Evolutionary conservation across 1,284 basidiomycete species (phyloP).

Genomic region (Apiotrichum akiyoshidainum): DNA sequence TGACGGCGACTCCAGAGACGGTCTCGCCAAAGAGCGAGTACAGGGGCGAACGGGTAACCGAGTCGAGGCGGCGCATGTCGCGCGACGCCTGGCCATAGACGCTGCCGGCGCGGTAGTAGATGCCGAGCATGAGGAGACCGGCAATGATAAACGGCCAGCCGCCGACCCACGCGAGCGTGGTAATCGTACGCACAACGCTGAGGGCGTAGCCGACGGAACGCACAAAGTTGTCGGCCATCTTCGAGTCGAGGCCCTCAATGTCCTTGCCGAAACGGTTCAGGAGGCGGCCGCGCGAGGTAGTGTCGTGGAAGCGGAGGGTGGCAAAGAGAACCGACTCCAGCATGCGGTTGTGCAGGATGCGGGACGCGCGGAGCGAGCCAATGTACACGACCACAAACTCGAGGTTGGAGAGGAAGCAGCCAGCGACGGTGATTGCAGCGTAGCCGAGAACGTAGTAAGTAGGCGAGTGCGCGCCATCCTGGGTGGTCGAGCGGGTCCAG

Average conservation of each 20-base stretch:
- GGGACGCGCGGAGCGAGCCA: conserved; percentile 68
- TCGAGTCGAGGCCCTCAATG: conserved; percentile 86
- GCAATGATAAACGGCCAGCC: conserved; percentile 69
- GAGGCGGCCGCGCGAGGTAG: conserved; percentile 76
- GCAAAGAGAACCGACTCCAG: conserved; percentile 84
- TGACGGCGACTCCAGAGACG: conserved; percentile 73
- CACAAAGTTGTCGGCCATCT: conserved; percentile 73
- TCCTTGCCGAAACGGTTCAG: conserved; percentile 91
- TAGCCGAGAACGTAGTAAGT: conserved; percentile 76
- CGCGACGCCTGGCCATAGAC: conserved; percentile 82
- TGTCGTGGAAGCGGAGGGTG: conserved; percentile 90
- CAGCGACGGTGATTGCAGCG: conserved; percentile 53
- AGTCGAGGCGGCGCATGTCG: conserved; percentile 84
- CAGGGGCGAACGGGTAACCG: conserved; percentile 81
- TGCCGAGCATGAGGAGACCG: conserved; percentile 58
- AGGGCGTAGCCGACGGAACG: conserved; percentile 60
- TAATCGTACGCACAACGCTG: conserved; percentile 44
- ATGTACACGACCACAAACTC: conserved; percentile 52
- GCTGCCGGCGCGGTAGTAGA: conserved; percentile 57
- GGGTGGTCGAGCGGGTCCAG: conserved; percentile 31
- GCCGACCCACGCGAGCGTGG: conserved; percentile 74
- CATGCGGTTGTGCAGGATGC: conserved; percentile 66
- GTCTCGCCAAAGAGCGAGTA: conserved; percentile 91
- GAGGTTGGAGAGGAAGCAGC: conserved; percentile 39
- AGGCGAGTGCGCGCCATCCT: conserved; percentile 53